Percentiles rank a stretch among this genome's conserved stretches.
These are phyloP conservation scores for Schizosaccharomyces japonicus DNA, from an alignment of 805 yeast genomes.

Conservation along the genomic window DNA sequence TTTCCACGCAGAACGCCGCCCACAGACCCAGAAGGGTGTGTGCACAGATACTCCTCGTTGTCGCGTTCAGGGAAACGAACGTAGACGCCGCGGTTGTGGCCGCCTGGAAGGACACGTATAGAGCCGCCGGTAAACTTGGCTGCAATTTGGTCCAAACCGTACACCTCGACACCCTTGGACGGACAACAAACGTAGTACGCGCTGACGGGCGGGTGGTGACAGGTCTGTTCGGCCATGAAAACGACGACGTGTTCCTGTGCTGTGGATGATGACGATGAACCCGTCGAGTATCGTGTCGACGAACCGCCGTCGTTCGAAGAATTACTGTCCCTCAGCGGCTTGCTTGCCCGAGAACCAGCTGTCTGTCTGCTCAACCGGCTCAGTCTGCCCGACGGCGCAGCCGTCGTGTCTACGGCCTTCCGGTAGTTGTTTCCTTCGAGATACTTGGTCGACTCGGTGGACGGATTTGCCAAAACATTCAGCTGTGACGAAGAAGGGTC, in stretches of 20 bases:
- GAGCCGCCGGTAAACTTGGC: constrained; percentile 4
- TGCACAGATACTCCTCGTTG: constrained; percentile 3
- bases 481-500: constrained; percentile 1
- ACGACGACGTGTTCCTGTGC: not conserved
- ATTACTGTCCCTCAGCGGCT: too few relatives aligned
- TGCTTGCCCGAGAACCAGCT: too few relatives aligned
- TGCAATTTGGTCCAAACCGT: constrained; percentile 4
- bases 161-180: not conserved
- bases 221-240: constrained; percentile 2
- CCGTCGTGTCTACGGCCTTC: too few relatives aligned
- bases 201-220: constrained; percentile 4
- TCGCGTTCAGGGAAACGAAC: not conserved
- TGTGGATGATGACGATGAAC: too few relatives aligned
- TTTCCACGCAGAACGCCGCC: constrained; percentile 4
- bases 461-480: not conserved
- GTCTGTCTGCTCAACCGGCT: too few relatives aligned
- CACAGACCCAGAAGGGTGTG: constrained; percentile 4
- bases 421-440: not conserved
- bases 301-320: too few relatives aligned
- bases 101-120: constrained; percentile 1
- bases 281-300: too few relatives aligned
- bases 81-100: not conserved
- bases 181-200: constrained; percentile 3
- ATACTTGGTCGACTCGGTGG: constrained; percentile 1
- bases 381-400: too few relatives aligned